A percentile compares a stretch with the other conserved stretches of the same genome.
Evolutionary conservation across 2,329 filamentous ascomycete genomes (phyloP).

Genomic region (Nigrospora oryzae): DNA sequence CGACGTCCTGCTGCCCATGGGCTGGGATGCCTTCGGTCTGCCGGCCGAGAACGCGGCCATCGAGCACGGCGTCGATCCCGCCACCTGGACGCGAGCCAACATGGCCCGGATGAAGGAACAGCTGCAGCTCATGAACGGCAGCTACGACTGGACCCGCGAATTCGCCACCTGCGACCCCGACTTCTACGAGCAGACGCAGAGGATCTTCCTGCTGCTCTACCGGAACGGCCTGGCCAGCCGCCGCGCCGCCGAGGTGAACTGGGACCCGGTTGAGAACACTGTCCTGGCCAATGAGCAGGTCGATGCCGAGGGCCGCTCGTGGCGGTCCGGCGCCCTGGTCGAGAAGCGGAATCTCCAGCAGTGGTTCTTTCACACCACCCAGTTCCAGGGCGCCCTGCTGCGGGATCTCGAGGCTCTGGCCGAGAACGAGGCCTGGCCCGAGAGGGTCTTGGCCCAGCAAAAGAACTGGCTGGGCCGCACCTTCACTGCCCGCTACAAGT

Average conservation of each 20-base stretch:
- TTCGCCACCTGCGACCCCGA: conserved; percentile 73
- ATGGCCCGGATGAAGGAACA: conserved; percentile 81
- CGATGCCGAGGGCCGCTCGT: conserved; percentile 76
- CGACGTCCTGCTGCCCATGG: conserved; percentile 79
- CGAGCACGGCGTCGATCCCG: conserved; percentile 70
- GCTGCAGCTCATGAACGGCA: conserved; percentile 68
- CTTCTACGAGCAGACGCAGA: conserved; percentile 87
- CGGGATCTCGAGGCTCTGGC: conserved; percentile 61
- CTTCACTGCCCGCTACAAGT: conserved; percentile 62
- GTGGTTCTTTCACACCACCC: conserved; percentile 84
- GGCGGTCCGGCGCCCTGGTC: conserved; percentile 79
- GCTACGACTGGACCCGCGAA: conserved; percentile 78
- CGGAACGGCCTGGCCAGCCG: conserved; percentile 73
- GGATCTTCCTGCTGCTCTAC: conserved; percentile 71
- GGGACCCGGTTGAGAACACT: conserved; percentile 81
- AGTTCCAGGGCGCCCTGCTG: conserved; percentile 65
- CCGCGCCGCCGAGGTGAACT: conserved; percentile 78
- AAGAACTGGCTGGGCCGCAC: conserved; percentile 84
- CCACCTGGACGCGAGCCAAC: conserved; percentile 70
- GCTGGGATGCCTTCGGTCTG: conserved; percentile 88
- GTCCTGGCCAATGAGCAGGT: conserved; percentile 91
- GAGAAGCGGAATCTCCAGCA: conserved; percentile 74
- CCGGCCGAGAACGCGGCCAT: conserved; percentile 89
- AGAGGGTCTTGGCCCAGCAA: conserved; percentile 75
- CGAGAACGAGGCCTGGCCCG: conserved; percentile 64